Percentiles rank a stretch among this genome's conserved stretches.
These are phyloP conservation scores for Platanthera zijinensis DNA, from an alignment of 106 monocot genomes.

Conservation along the genomic window DNA sequence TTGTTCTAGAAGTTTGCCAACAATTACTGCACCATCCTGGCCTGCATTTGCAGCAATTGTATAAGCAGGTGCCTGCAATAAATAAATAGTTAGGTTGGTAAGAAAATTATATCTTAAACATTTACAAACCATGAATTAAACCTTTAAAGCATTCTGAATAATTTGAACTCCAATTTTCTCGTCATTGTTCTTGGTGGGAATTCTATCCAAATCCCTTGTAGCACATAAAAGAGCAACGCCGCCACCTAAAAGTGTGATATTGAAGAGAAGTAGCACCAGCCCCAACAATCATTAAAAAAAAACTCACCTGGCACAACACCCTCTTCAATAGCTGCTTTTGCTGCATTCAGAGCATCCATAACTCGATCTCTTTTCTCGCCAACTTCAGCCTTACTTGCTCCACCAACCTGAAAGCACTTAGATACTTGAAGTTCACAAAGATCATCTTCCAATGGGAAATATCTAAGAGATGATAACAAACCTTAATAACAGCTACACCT, in stretches of 20 bases:
- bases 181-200: too few species aligned
- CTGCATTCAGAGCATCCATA: slow-evolving; percentile 80
- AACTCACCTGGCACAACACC: slow-evolving; percentile 67
- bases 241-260: slow-evolving; percentile 48
- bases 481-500: slow-evolving; percentile 87
- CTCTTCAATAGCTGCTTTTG: slow-evolving; percentile 87
- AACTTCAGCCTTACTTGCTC: slow-evolving; percentile 82
- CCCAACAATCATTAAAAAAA: neutral
- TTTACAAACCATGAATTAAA: too few species aligned
- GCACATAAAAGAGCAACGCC: too few species aligned
- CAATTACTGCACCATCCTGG: slow-evolving; percentile 56
- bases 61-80: too few species aligned
- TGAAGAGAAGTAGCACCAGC: neutral
- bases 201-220: too few species aligned
- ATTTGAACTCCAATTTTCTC: too few species aligned
- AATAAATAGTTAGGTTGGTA: too few species aligned
- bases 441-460: neutral
- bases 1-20: slow-evolving; percentile 76
- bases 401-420: slow-evolving; percentile 55
- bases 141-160: too few species aligned
- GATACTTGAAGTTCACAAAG: neutral
- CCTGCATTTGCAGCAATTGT: too few species aligned
- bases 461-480: slow-evolving; percentile 11
- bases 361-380: slow-evolving; percentile 86
- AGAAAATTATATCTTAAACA: too few species aligned